Conservation (phyloP, 306 rosid genomes). For the Cercis canadensis region DNA sequence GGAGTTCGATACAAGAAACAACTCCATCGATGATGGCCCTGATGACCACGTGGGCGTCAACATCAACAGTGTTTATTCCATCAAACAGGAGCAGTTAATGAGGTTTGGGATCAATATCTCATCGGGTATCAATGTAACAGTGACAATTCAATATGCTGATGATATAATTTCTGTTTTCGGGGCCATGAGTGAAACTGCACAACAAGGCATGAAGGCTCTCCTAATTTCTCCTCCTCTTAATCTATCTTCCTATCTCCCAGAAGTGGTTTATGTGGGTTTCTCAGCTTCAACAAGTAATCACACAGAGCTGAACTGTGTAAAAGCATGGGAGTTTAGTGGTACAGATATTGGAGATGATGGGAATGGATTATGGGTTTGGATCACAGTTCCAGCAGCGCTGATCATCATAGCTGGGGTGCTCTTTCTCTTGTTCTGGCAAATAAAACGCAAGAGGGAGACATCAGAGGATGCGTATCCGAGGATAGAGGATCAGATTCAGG, state of each 20-base stretch:
- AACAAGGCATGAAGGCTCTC: not conserved
- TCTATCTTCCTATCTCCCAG: constrained; percentile 51
- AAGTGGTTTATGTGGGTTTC: constrained; percentile 64
- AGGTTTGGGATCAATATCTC: constrained; percentile 44
- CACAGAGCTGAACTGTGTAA: constrained; percentile 62
- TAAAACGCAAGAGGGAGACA: constrained; percentile 12
- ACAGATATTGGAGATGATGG: constrained; percentile 16
- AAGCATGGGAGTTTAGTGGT: constrained; percentile 57
- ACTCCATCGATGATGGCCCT: constrained; percentile 54
- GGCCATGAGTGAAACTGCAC: constrained; percentile 25
- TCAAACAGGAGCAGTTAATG: constrained; percentile 38
- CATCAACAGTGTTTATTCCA: constrained; percentile 59
- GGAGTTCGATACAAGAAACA: constrained; percentile 74
- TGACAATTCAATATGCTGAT: constrained; percentile 41
- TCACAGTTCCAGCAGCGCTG: constrained; percentile 32
- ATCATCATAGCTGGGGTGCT: constrained; percentile 35
- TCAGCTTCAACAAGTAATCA: constrained; percentile 67
- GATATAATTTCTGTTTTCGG: constrained; percentile 39
- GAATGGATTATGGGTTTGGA: constrained; percentile 56
- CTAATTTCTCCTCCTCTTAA: constrained; percentile 36
- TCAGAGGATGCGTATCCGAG: constrained; percentile 53
- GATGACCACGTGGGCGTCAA: constrained; percentile 70
- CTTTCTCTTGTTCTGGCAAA: constrained; percentile 31
- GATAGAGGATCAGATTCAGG: constrained; percentile 64
- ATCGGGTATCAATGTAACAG: not conserved